Percentiles rank a stretch among this genome's conserved stretches.
Conservation (phyloP, 1,284 basidiomycete genomes). For the Trichosporon faecale region DNA sequence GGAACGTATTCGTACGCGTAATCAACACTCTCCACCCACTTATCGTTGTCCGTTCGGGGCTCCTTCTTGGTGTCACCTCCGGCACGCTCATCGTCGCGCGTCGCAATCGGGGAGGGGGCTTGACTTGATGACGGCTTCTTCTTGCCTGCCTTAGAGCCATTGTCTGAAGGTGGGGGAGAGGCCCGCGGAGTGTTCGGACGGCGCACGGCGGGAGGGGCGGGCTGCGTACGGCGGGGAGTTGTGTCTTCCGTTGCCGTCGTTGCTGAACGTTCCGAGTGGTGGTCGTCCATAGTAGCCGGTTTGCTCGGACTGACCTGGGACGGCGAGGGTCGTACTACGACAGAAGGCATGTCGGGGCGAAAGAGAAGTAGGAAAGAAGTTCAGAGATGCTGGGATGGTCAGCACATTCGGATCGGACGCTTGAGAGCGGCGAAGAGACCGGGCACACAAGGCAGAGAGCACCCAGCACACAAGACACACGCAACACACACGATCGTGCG, state of each 20-base stretch:
- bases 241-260: conserved; percentile 2
- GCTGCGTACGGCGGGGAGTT: not conserved
- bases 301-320: conserved; percentile 1
- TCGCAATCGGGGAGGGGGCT: not conserved
- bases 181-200: conserved; percentile 6
- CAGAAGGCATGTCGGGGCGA: not conserved
- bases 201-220: not conserved
- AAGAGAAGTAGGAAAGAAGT: not conserved
- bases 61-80: not conserved
- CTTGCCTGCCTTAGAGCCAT: not conserved
- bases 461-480: not conserved
- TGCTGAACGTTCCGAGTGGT: conserved; percentile 1
- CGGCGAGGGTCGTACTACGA: not conserved
- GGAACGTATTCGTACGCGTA: conserved; percentile 50
- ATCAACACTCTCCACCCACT: conserved; percentile 38
- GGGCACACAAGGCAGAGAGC: not conserved
- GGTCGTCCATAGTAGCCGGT: conserved; percentile 3
- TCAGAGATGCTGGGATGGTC: not conserved
- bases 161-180: conserved; percentile 4
- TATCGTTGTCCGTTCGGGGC: conserved; percentile 14
- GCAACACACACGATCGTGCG: not conserved
- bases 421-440: not conserved
- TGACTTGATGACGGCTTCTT: not conserved
- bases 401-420: not conserved
- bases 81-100: not conserved